phyloP scores from a whole-genome alignment of 2,329 filamentous ascomycete species.

The Helotiales sp. region DNA sequence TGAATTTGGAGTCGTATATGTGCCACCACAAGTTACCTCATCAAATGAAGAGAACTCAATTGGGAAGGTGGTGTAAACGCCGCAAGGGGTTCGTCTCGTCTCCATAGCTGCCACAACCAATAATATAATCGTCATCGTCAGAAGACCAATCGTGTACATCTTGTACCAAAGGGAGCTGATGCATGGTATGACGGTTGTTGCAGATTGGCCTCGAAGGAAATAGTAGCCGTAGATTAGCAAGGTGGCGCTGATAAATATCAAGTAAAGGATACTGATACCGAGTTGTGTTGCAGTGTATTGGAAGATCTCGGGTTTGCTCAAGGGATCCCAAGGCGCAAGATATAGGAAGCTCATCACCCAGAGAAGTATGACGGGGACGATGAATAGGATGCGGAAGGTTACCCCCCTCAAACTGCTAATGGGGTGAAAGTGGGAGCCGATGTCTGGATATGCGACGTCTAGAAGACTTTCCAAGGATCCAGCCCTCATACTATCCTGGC shows the following conservation, averaged over 20 bases:
- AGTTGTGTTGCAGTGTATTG: slow-evolving; percentile 9
- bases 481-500: not conserved
- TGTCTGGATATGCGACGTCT: not conserved
- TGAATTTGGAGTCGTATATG: not conserved
- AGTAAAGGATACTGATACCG: slow-evolving; percentile 19
- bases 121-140: slow-evolving; percentile 6
- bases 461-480: not conserved
- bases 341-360: slow-evolving; percentile 4
- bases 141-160: slow-evolving; percentile 23
- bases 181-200: slow-evolving; percentile 31
- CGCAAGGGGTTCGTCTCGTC: slow-evolving; percentile 25
- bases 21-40: not conserved
- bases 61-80: slow-evolving; percentile 32
- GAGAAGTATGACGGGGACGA: not conserved
- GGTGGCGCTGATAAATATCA: slow-evolving; percentile 18
- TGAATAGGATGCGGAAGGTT: slow-evolving; percentile 9
- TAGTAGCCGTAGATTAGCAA: slow-evolving; percentile 20
- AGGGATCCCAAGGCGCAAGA: not conserved
- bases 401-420: slow-evolving; percentile 7
- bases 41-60: too few relatives aligned
- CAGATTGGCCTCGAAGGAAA: slow-evolving; percentile 15
- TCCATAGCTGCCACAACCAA: slow-evolving; percentile 24
- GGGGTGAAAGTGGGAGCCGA: not conserved
- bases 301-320: not conserved
- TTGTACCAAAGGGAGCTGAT: slow-evolving; percentile 29